Base-by-base conservation (phyloP, 257 asterid genomes). In the Scutellaria baicalensis region DNA sequence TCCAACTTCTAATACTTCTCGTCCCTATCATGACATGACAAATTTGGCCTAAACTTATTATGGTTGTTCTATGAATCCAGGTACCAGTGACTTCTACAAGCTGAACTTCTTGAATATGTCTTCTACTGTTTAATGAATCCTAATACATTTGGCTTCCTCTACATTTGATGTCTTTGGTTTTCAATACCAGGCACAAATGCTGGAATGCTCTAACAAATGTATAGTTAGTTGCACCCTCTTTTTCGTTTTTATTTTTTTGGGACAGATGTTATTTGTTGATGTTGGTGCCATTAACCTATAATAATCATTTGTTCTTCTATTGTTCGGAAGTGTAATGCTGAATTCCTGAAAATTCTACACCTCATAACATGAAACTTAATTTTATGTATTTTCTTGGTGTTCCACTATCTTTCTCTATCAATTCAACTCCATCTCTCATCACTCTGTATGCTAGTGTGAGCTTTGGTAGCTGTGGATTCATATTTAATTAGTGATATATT, bases 401-500 rank as follows among this genome's bases (percentile, higher is more conserved):
- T 47, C 16, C 6, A 8, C 58, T 59, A 1, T 27, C 33, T 1
- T 70, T 27, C 50, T 67, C 70, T 57, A 21, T 43, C n/a, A n/a
- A n/a, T 6, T 23, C 35, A 39, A 23, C 17, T 42, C 64, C 45
- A 31, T 49, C 44, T 40, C 31, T 70, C 51, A 9, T 54, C 58
- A 66, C 62, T 14, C 60, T 31, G 54, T 12, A 38, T 49, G 27
- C 20, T 31, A 11, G 38, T 21, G n/a, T 77, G 70, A 58, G 76
- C 51, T 70, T 69, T 42, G 62, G 58, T 54, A 14, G 56, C 57
- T 36, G 33, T 60, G 56, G 49, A 59, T 42, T 18, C 79, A 64
- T 23, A 6, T 45, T 63, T 33, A 78, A 54, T 44, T 60, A 20
- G 35, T 66, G 50, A 20, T 59, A 27, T 60, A 13, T 61, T 77